Percentiles rank a stretch among this genome's conserved stretches.
phyloP scores from a whole-genome alignment of 768 basidiomycete species.

The Trametopsis cervina region DNA sequence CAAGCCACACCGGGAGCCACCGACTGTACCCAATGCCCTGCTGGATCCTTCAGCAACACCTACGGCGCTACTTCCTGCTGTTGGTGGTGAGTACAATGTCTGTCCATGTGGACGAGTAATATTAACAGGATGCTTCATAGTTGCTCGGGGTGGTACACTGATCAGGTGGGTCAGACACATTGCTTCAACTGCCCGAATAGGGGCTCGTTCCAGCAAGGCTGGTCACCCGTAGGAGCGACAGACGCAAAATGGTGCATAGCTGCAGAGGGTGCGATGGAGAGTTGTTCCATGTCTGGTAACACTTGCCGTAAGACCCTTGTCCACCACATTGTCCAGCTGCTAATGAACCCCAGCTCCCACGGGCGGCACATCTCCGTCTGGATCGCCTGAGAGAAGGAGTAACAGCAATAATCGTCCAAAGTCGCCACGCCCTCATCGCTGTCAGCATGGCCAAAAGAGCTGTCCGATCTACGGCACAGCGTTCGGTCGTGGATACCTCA shows the following conservation, averaged over 20 bases:
- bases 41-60: conserved; percentile 12
- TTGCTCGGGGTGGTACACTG: conserved; percentile 17
- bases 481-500: conserved; percentile 4
- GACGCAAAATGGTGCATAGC: conserved; percentile 9
- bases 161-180: conserved; percentile 14
- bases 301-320: conserved; percentile 14
- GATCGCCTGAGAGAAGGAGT: neutral
- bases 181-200: conserved; percentile 14
- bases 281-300: conserved; percentile 8
- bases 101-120: too few relatives aligned
- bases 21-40: conserved; percentile 12
- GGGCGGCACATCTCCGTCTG: conserved; percentile 10
- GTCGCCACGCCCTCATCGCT: conserved; percentile 3
- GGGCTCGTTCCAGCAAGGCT: conserved; percentile 8
- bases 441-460: conserved; percentile 10
- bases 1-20: conserved; percentile 8
- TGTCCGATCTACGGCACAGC: conserved; percentile 13
- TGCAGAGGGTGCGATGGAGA: conserved; percentile 6
- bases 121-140: neutral
- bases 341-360: conserved; percentile 6
- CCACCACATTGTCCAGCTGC: neutral
- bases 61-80: conserved; percentile 17
- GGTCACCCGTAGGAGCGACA: conserved; percentile 12
- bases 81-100: conserved; percentile 15
- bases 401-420: neutral